Evolutionary conservation across 2,329 filamentous ascomycete genomes (phyloP).

Genomic region (Xylaria sp.): DNA sequence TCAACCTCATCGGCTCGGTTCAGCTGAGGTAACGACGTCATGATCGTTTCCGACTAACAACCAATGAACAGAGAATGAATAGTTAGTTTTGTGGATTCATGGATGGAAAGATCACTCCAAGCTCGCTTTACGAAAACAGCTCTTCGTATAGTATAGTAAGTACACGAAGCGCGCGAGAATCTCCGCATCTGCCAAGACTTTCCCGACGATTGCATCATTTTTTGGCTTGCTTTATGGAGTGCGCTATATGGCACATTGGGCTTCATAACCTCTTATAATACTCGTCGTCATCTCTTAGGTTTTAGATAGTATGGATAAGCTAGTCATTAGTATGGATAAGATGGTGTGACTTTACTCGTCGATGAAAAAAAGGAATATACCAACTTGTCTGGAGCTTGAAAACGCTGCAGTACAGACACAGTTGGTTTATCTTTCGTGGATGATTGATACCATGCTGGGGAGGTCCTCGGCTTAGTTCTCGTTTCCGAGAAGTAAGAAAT

Average conservation of each 20-base stretch:
- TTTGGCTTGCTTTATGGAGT: conserved; percentile 5
- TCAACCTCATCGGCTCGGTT: conserved; percentile 59
- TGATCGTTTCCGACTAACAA: conserved; percentile 21
- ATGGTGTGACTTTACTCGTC: background rate
- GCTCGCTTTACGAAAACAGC: background rate
- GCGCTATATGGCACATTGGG: background rate
- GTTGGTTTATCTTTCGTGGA: background rate
- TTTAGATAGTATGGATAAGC: conserved; percentile 1
- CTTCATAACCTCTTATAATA: background rate
- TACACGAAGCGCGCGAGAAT: conserved; percentile 9
- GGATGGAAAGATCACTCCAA: background rate
- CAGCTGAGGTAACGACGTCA: too few relatives aligned
- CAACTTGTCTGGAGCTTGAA: background rate
- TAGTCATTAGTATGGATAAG: background rate
- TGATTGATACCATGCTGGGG: too few relatives aligned
- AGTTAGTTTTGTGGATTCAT: background rate
- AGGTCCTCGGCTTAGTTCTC: background rate
- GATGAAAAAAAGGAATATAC: background rate
- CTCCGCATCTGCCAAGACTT: conserved; percentile 35
- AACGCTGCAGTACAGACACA: background rate
- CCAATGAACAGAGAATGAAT: background rate
- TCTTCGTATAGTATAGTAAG: conserved; percentile 5
- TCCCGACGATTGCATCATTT: conserved; percentile 39
- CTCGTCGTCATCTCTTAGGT: background rate
- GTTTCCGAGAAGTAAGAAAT: background rate